These are phyloP conservation scores for Insectozyma bohioensis DNA, from an alignment of 1,139 yeast genomes.

Conservation along the genomic window DNA sequence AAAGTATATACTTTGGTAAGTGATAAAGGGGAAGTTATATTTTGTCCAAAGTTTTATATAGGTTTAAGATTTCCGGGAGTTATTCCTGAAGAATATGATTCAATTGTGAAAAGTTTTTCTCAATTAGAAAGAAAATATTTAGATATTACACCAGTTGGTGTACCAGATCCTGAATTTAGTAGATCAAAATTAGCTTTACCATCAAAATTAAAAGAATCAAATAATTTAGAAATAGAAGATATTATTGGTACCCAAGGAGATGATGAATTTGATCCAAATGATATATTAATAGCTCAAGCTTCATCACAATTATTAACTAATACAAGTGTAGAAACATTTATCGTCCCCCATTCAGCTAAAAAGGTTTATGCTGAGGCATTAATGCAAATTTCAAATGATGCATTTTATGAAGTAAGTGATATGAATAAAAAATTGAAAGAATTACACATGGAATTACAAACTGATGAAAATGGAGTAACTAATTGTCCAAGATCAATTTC, in stretches of 20 bases:
- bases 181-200: conserved; percentile 27
- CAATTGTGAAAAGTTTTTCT: conserved; percentile 26
- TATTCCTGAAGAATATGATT: conserved; percentile 33
- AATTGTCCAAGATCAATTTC: conserved; percentile 50
- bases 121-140: conserved; percentile 31
- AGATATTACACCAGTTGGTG: conserved; percentile 42
- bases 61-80: conserved; percentile 55
- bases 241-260: conserved; percentile 9
- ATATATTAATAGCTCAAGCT: conserved; percentile 39
- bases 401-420: conserved; percentile 33
- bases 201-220: conserved; percentile 15
- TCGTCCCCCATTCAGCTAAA: conserved; percentile 39
- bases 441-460: conserved; percentile 55
- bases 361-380: conserved; percentile 28
- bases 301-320: conserved; percentile 37
- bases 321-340: conserved; percentile 37
- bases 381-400: conserved; percentile 28
- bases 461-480: conserved; percentile 38
- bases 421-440: conserved; percentile 46
- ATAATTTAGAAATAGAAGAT: background rate
- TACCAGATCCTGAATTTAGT: conserved; percentile 33
- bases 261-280: conserved; percentile 19
- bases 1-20: conserved; percentile 51
- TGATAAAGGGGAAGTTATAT: conserved; percentile 55
- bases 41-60: conserved; percentile 46